Evolutionary conservation across 306 rosid species (phyloP).

Genomic region (Acacia crassicarpa): DNA sequence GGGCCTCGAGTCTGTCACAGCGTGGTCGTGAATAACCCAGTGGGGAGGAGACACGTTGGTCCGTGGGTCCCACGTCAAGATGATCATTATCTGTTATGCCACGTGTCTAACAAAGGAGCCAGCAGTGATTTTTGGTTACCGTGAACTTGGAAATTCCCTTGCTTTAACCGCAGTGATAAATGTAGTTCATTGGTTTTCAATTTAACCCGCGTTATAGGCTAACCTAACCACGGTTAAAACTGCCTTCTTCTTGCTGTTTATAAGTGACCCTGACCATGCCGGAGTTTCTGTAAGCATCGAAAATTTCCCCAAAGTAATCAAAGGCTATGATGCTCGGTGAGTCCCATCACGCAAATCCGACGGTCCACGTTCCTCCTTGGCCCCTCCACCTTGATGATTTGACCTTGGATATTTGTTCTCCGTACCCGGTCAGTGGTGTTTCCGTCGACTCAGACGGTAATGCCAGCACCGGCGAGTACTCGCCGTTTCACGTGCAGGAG

Average conservation of each 20-base stretch:
- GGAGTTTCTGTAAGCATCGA: slow-evolving; percentile 36
- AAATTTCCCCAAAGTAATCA: neutral
- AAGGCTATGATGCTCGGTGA: slow-evolving; percentile 74
- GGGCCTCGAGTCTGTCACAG: slow-evolving; percentile 21
- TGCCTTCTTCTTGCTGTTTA: slow-evolving; percentile 36
- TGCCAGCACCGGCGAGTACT: slow-evolving; percentile 47
- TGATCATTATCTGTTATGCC: slow-evolving; percentile 6
- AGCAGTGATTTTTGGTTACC: slow-evolving; percentile 1
- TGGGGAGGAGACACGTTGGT: neutral
- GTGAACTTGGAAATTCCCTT: slow-evolving; percentile 31
- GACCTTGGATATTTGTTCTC: slow-evolving; percentile 45
- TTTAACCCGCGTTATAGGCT: slow-evolving; percentile 26
- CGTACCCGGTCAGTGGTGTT: slow-evolving; percentile 49
- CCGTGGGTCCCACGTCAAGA: neutral
- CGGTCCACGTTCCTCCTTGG: slow-evolving; percentile 79
- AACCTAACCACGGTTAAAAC: slow-evolving; percentile 55
- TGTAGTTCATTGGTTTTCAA: slow-evolving; percentile 4
- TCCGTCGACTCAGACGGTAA: slow-evolving; percentile 42
- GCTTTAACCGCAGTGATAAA: slow-evolving; percentile 42
- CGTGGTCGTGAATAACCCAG: slow-evolving; percentile 15
- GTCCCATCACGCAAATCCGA: slow-evolving; percentile 57
- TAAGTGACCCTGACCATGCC: slow-evolving; percentile 39
- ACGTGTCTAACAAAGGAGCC: slow-evolving; percentile 33
- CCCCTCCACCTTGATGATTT: slow-evolving; percentile 43
- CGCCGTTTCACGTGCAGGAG: slow-evolving; percentile 53